Evolutionary conservation across 345 rosid genomes (phyloP), one percentile per base, ranked within the genome.

Genomic region (Murraya koenigii): DNA sequence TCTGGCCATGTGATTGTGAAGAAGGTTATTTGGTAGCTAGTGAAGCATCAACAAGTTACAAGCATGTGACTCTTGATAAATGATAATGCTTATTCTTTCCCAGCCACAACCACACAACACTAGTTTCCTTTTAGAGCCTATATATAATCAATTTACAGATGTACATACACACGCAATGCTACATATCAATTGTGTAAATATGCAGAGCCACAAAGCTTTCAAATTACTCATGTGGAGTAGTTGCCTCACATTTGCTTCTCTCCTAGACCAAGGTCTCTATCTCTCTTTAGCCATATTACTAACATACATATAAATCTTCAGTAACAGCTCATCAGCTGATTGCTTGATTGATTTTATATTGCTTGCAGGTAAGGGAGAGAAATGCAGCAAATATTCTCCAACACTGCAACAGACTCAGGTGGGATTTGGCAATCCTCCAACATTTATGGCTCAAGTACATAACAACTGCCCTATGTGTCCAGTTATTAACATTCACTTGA

Each of bases 381-480:
- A 67, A 69, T 84, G 87, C 33, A 60, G 44, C 19, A 47, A 14
- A 8, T 66, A 71, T 13, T 72, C 49, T 60, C 87, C 87, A 15
- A 66, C 78, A 0, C 61, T 84, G 38, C 39, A 77, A 25, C 87
- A 84, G 28, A 74, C 77, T 23, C 79, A 77, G 49, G 81, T 84
- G 55, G 82, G 81, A 1, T 72, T 70, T 5, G 66, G 83, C 9
- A 33, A 25, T 9, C 81, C 83, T 65, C 85, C 87, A 26, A 79
- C 56, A 60, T 84, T 47, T 35, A 77, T 3, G 73, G 87, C 80
- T 58, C 75, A 79, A 70, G 72, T 84, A 28, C 55, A 59, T 39
- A 84, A 84, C 66, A 79, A 30, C 62, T 82, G 85, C 39, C 87
- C 85, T 3, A 82, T 77, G 83, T 84, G 85, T 32, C 87, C 87